phyloP scores from a whole-genome alignment of 352 stramenopile species.

The Globisporangium nagaii region DNA sequence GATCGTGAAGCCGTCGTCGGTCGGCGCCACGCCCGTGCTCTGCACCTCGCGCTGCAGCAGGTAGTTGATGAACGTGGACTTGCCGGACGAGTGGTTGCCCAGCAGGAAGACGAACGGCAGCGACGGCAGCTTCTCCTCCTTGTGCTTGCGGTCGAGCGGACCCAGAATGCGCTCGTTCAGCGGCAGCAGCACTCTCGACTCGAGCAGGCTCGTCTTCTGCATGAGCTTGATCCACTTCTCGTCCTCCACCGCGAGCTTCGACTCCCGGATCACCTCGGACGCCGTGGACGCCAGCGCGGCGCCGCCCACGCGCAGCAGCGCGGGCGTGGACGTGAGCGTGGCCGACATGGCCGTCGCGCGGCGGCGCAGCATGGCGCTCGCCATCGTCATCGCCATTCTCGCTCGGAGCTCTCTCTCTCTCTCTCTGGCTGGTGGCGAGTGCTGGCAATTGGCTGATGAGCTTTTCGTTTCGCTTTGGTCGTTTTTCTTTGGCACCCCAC shows the following conservation, averaged over 20 bases:
- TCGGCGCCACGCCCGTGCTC: constrained; percentile 98
- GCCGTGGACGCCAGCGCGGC: constrained; percentile 6
- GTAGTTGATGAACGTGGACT: constrained; percentile 99
- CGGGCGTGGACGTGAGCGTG: too few relatives aligned
- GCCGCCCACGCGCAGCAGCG: background rate
- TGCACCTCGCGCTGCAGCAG: constrained; percentile 94
- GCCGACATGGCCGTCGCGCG: background rate
- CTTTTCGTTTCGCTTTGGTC: background rate
- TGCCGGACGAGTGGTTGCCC: constrained; percentile 98
- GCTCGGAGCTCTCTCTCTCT: background rate
- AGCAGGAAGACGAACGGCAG: constrained; percentile 99
- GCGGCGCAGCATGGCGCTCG: background rate
- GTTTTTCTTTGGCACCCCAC: constrained; percentile 3
- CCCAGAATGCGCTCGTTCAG: constrained; percentile 84
- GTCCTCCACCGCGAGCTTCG: constrained; percentile 28
- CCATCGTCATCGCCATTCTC: background rate
- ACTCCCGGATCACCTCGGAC: constrained; percentile 23
- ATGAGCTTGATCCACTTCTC: constrained; percentile 84
- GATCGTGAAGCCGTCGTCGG: constrained; percentile 99
- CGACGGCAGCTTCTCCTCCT: constrained; percentile 88
- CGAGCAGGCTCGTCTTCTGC: constrained; percentile 72
- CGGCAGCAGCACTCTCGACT: constrained; percentile 66
- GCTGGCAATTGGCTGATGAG: constrained; percentile 1
- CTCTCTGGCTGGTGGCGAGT: background rate
- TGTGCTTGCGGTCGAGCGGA: constrained; percentile 84